Conservation (phyloP, 371 early-diverging fungal species). For the Apophysomyces elegans region DNA sequence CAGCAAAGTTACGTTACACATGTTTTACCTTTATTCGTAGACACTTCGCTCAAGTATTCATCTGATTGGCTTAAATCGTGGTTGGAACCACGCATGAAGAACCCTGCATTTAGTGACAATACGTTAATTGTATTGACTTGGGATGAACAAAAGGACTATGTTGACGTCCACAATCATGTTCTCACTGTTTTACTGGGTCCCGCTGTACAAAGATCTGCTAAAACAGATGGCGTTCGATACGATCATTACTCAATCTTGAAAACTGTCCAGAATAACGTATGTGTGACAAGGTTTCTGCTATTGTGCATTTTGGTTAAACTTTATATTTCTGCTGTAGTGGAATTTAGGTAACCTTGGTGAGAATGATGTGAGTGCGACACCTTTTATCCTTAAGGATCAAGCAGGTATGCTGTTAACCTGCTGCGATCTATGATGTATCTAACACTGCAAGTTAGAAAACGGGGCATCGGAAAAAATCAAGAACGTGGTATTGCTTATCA, state of each 20-base stretch:
- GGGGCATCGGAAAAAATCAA: conserved; percentile 35
- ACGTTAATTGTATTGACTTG: conserved; percentile 54
- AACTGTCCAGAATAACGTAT: conserved; percentile 19
- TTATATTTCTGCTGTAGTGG: conserved; percentile 23
- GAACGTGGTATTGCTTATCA: conserved; percentile 38
- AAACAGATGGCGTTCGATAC: conserved; percentile 17
- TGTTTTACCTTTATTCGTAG: background rate
- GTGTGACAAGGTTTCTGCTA: background rate
- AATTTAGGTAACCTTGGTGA: conserved; percentile 30
- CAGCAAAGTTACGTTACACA: background rate
- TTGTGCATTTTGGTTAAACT: background rate
- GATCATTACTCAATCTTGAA: conserved; percentile 18
- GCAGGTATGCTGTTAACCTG: background rate
- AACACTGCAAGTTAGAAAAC: conserved; percentile 14
- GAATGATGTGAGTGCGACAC: conserved; percentile 17
- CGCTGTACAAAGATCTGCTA: conserved; percentile 23
- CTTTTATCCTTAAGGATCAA: conserved; percentile 16
- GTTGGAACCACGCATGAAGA: conserved; percentile 48
- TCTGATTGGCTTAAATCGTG: conserved; percentile 46
- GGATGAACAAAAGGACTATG: conserved; percentile 37
- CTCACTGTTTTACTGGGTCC: conserved; percentile 39
- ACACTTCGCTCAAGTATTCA: conserved; percentile 44
- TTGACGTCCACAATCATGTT: conserved; percentile 34
- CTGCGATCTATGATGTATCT: background rate
- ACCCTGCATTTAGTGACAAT: conserved; percentile 33